Conservation (phyloP, 352 stramenopile genomes). For the Phytophthora syringae region DNA sequence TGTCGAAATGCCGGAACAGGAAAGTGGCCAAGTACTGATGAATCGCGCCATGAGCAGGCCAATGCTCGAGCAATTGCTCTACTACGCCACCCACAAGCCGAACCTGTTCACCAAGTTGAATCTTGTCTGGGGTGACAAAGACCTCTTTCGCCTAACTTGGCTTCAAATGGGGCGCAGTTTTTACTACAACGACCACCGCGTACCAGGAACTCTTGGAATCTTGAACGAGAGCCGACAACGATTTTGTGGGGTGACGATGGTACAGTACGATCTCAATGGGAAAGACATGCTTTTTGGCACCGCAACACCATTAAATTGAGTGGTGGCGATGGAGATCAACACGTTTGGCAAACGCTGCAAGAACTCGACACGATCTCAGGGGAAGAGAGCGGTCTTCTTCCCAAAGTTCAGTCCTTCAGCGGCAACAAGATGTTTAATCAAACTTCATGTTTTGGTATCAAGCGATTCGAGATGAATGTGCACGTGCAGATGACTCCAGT, state of each 20-base stretch:
- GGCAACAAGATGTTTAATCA: constrained; percentile 68
- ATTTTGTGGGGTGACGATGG: constrained; percentile 59
- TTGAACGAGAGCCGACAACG: constrained; percentile 41
- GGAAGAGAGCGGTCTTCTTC: constrained; percentile 20
- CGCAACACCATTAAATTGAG: constrained; percentile 73
- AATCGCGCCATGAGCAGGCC: constrained; percentile 35
- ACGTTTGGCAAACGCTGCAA: constrained; percentile 57
- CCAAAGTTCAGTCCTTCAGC: constrained; percentile 64
- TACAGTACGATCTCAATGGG: constrained; percentile 53
- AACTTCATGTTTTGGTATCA: constrained; percentile 73
- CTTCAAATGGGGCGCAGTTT: constrained; percentile 38
- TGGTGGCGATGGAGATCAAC: constrained; percentile 33
- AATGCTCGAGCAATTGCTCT: constrained; percentile 54
- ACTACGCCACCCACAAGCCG: constrained; percentile 49
- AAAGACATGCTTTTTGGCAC: constrained; percentile 49
- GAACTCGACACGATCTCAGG: constrained; percentile 39
- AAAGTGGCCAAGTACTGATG: constrained; percentile 58
- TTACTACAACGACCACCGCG: constrained; percentile 45
- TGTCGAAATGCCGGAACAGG: constrained; percentile 58
- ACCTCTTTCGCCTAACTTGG: constrained; percentile 64
- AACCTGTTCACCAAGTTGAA: constrained; percentile 59
- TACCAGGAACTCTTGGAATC: constrained; percentile 51
- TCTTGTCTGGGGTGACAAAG: constrained; percentile 64
- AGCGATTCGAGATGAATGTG: constrained; percentile 44
- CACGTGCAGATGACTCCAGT: constrained; percentile 36